phyloP scores from a whole-genome alignment of 106 monocot species.

The Dendrobium chrysotoxum region DNA sequence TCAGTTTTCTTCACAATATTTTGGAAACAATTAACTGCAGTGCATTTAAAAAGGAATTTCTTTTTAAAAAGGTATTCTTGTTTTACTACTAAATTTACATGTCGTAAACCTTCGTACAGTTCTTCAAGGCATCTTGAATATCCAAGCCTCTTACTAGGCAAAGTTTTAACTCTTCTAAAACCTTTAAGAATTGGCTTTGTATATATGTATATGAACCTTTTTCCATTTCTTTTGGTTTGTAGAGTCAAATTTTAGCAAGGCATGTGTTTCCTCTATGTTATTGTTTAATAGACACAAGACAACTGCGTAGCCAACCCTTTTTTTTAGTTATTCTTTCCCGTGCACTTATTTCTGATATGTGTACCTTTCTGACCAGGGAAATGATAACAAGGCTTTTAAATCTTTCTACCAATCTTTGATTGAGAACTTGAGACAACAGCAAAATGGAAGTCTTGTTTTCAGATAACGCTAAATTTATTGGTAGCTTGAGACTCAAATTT shows the following conservation, averaged over 20 bases:
- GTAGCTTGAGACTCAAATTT: background rate
- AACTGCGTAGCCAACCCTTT: background rate
- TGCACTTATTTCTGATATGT: background rate
- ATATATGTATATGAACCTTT: background rate
- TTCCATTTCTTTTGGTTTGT: background rate
- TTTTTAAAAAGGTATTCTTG: background rate
- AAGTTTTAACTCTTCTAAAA: no score
- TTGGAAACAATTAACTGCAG: background rate
- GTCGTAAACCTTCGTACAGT: no score
- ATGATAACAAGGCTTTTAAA: constrained; percentile 66
- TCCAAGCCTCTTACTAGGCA: no score
- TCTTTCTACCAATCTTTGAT: constrained; percentile 81
- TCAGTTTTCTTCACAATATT: no score
- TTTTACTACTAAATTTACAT: background rate
- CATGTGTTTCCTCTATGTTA: background rate
- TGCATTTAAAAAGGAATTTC: background rate
- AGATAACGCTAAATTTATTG: constrained; percentile 50
- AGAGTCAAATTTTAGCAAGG: background rate
- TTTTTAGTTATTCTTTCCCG: background rate
- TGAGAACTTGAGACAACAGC: constrained; percentile 78
- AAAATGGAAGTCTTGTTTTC: constrained; percentile 91
- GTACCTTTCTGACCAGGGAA: constrained; percentile 32
- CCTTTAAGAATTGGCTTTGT: background rate
- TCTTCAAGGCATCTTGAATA: no score
- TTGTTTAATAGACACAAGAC: background rate